Base-by-base conservation (phyloP, 1,139 yeast genomes). In the Yamadazyma diospyri region DNA sequence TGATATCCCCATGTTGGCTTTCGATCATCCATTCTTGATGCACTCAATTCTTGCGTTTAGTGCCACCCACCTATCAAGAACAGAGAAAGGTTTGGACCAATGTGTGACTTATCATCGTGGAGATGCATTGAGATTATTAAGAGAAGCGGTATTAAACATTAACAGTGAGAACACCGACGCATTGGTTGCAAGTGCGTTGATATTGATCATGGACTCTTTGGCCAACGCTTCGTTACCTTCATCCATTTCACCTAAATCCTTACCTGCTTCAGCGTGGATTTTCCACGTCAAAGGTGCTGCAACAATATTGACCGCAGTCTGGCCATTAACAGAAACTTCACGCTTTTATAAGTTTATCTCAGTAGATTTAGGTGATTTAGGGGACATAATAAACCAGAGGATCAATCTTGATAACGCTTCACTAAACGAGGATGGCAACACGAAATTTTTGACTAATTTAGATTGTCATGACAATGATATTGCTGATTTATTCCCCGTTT, bases 221-320 rank as follows among this genome's bases (percentile, higher is more conserved):
- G 97, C 97, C 3, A 89, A 89, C 58, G 97, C 97, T 0, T 78
- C 94, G 2, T 68, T 81, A 28, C 88, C 95, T 2, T 69, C 76
- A 4, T 68, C 79, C 3, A 72, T 81, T 19, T 62, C 70, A 4
- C 72, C 73, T 4, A 78, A 78, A 45, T 75, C 86, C 4, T 61
- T 88, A 35, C 95, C 96, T 1, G 92, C 97, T 1, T 81, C 92
- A 6, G 95, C 97, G 0, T 89, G 97, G 97, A 81, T 89, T 37
- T 92, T 87, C 64, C 97, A 89, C 53, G 97, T 89, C 10, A 85
- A 94, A 48, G 97, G 97, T 15, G 96, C 97, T 0, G 96, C 96
- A 4, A 89, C 97, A 0, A 89, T 89, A 30, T 65, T 89, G 36
- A 84, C 95, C 1, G 95, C 97, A 1, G 95, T 88, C 11, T 88